phyloP scores from a whole-genome alignment of 2,329 filamentous ascomycete genomes.

The Botrytis elliptica region DNA sequence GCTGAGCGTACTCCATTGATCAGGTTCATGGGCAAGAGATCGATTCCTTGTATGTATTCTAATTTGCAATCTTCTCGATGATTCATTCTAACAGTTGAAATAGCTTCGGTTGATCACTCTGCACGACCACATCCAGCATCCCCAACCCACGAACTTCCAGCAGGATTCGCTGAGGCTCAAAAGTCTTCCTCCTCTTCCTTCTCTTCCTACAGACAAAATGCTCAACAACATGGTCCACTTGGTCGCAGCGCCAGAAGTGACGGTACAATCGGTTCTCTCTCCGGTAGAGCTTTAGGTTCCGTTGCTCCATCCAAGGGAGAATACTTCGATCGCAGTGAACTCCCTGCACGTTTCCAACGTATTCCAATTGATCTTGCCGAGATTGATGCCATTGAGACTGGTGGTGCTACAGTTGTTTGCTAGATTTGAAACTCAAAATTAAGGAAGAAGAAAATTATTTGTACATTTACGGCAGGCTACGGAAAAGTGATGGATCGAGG shows the following conservation, averaged over 20 bases:
- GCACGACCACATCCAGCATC: conserved; percentile 57
- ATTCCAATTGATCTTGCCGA: conserved; percentile 72
- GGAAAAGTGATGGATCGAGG: conserved; percentile 2
- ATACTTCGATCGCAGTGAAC: conserved; percentile 85
- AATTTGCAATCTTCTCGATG: neutral
- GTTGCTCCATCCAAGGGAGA: conserved; percentile 69
- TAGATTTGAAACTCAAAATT: conserved; percentile 24
- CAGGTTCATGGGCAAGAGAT: conserved; percentile 44
- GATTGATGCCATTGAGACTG: conserved; percentile 95
- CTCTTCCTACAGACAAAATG: conserved; percentile 58
- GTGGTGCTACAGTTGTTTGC: conserved; percentile 68
- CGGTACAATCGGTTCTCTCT: conserved; percentile 34
- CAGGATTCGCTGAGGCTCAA: conserved; percentile 50
- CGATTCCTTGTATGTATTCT: conserved; percentile 40
- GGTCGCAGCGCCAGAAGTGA: conserved; percentile 34
- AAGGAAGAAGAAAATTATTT: conserved; percentile 2
- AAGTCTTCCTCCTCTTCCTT: conserved; percentile 46
- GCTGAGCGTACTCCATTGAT: conserved; percentile 44
- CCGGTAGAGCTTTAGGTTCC: conserved; percentile 69
- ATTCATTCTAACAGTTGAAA: conserved; percentile 23
- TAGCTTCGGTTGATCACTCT: conserved; percentile 57
- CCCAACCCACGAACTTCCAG: conserved; percentile 52
- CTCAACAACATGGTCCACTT: conserved; percentile 59
- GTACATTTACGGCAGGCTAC: conserved; percentile 8
- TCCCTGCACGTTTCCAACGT: conserved; percentile 80